Conservation (phyloP, 768 basidiomycete genomes). For the Russula earlei region DNA sequence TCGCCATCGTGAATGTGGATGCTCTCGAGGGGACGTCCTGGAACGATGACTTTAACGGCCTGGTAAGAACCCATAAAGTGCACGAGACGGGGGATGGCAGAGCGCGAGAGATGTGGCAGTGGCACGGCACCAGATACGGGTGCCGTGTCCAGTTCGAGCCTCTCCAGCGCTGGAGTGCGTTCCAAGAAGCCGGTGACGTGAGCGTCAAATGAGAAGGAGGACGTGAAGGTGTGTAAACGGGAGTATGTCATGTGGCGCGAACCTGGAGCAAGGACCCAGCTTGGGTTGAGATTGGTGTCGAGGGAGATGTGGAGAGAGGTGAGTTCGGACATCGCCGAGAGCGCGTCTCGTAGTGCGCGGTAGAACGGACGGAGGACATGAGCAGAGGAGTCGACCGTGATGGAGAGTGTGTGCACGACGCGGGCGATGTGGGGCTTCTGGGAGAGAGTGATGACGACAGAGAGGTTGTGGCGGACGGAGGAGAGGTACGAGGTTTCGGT, state of each 20-base stretch:
- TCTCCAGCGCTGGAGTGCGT: slow-evolving; percentile 42
- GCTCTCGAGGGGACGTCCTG: slow-evolving; percentile 54
- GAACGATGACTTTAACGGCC: slow-evolving; percentile 47
- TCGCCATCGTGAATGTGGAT: slow-evolving; percentile 55
- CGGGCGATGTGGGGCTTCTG: slow-evolving; percentile 45
- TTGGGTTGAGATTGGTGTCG: slow-evolving; percentile 32
- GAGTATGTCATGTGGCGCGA: slow-evolving; percentile 30
- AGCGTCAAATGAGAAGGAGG: slow-evolving; percentile 51
- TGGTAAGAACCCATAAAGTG: slow-evolving; percentile 55
- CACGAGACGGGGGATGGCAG: slow-evolving; percentile 36
- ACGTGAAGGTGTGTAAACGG: slow-evolving; percentile 45
- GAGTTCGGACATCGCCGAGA: slow-evolving; percentile 53
- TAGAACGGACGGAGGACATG: slow-evolving; percentile 41
- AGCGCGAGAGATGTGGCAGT: slow-evolving; percentile 22
- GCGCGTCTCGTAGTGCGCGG: slow-evolving; percentile 39
- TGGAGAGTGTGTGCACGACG: slow-evolving; percentile 51
- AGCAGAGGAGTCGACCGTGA: slow-evolving; percentile 38
- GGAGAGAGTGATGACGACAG: slow-evolving; percentile 48
- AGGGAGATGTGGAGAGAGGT: slow-evolving; percentile 43
- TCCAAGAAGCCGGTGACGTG: slow-evolving; percentile 51
- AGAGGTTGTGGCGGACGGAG: slow-evolving; percentile 35
- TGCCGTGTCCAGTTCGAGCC: slow-evolving; percentile 45
- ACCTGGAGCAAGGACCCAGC: slow-evolving; percentile 40
- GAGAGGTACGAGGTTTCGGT: slow-evolving; percentile 46
- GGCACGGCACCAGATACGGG: slow-evolving; percentile 20